These are phyloP conservation scores for Globisporangium ultimum DNA, from an alignment of 352 stramenopile genomes.

Conservation along the genomic window DNA sequence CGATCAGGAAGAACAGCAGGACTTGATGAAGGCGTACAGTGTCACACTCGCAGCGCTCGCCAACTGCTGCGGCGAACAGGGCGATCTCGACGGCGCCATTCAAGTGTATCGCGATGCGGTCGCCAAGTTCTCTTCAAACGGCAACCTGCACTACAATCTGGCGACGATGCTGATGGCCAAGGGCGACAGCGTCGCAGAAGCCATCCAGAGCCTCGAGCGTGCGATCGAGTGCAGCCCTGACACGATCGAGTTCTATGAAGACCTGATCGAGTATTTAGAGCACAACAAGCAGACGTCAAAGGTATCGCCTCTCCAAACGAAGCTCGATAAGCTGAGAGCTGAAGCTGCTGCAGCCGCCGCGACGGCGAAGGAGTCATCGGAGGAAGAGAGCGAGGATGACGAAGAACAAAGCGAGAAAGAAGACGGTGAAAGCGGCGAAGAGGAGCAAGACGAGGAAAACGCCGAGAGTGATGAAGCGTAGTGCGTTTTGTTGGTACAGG, in stretches of 20 bases:
- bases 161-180: slow-evolving; percentile 62
- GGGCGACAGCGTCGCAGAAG: slow-evolving; percentile 13
- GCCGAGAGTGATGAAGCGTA: neutral
- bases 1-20: slow-evolving; percentile 9
- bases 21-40: slow-evolving; percentile 38
- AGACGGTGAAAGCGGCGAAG: neutral
- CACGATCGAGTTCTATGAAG: slow-evolving; percentile 46
- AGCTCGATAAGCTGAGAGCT: slow-evolving; percentile 2
- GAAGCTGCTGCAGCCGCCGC: neutral
- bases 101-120: slow-evolving; percentile 43
- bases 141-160: slow-evolving; percentile 69
- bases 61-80: slow-evolving; percentile 47
- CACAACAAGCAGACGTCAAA: slow-evolving; percentile 25
- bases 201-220: slow-evolving; percentile 29
- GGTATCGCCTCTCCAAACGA: slow-evolving; percentile 12
- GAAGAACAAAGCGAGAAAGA: slow-evolving; percentile 8
- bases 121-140: slow-evolving; percentile 29
- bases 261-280: slow-evolving; percentile 40
- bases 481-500: neutral
- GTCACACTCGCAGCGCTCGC: slow-evolving; percentile 54
- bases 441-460: slow-evolving; percentile 2
- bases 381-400: neutral
- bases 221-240: slow-evolving; percentile 39
- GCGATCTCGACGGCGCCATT: slow-evolving; percentile 47
- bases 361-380: slow-evolving; percentile 7